Evolutionary conservation across 140 eudicot genomes (phyloP).

Genomic region (Anethum foeniculum): DNA sequence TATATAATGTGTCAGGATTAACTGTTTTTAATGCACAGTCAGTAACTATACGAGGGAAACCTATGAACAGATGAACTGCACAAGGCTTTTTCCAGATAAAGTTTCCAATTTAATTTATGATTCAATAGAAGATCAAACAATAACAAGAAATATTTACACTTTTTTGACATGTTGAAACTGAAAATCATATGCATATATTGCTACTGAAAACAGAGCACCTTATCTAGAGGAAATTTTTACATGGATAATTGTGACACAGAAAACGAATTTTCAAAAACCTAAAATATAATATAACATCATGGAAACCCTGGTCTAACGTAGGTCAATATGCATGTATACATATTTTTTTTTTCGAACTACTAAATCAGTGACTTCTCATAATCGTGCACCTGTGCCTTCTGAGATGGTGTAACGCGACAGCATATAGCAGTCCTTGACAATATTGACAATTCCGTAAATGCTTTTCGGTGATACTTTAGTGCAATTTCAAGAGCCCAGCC

Average conservation of each 20-base stretch:
- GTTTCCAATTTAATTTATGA: not conserved
- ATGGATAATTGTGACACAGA: not conserved
- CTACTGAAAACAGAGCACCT: not conserved
- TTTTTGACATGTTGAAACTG: not conserved
- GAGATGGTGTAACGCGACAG: constrained; percentile 98
- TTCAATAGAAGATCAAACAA: not conserved
- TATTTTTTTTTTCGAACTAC: not conserved
- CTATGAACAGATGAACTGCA: not conserved
- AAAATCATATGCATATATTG: not conserved
- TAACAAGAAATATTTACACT: not conserved
- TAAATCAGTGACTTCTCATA: not conserved
- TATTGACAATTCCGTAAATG: constrained; percentile 88
- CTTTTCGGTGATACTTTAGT: constrained; percentile 65
- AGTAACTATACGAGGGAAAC: not conserved
- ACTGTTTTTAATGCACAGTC: not conserved
- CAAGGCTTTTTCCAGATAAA: not conserved
- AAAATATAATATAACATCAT: not conserved
- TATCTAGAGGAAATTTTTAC: not conserved
- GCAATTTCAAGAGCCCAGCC: constrained; percentile 99
- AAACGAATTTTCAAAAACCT: not conserved
- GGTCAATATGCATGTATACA: not conserved
- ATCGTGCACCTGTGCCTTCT: constrained; percentile 81
- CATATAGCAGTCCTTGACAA: constrained; percentile 91
- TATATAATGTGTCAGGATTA: not conserved
- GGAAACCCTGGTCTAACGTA: not conserved